A percentile compares a stretch with the other conserved stretches of the same genome.
These are phyloP conservation scores for Primulina eburnea DNA, from an alignment of 257 asterid genomes.

Conservation along the genomic window DNA sequence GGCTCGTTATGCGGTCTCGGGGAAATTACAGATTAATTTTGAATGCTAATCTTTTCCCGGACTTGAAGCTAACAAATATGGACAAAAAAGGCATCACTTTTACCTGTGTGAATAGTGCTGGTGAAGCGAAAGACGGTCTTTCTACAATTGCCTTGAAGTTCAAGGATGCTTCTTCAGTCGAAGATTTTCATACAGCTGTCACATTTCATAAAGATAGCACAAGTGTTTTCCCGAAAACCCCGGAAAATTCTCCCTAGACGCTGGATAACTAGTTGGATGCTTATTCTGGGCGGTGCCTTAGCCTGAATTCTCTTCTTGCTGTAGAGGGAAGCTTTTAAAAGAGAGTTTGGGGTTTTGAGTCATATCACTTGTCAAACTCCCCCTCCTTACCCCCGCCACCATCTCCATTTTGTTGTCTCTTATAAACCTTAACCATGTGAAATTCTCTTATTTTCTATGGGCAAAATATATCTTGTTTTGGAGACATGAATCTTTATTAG, in stretches of 20 bases:
- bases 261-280: constrained; percentile 29
- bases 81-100: constrained; percentile 89
- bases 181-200: constrained; percentile 61
- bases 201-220: constrained; percentile 45
- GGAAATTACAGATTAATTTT: constrained; percentile 81
- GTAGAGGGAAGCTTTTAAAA: background rate
- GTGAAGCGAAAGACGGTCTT: constrained; percentile 67
- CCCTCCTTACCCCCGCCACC: background rate
- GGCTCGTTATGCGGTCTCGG: constrained; percentile 78
- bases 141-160: constrained; percentile 86
- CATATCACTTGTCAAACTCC: no score
- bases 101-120: constrained; percentile 73
- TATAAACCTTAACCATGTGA: background rate
- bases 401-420: background rate
- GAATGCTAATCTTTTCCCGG: constrained; percentile 85
- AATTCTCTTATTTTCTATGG: background rate
- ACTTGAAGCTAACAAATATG: constrained; percentile 86
- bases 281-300: background rate
- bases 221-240: constrained; percentile 48
- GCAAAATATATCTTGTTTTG: background rate
- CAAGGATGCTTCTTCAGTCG: constrained; percentile 65
- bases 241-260: constrained; percentile 72
- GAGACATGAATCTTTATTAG: background rate
- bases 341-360: background rate
- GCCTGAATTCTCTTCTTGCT: background rate